These are phyloP conservation scores for Pulveroboletus sp. DNA, from an alignment of 768 basidiomycete genomes.

Conservation along the genomic window DNA sequence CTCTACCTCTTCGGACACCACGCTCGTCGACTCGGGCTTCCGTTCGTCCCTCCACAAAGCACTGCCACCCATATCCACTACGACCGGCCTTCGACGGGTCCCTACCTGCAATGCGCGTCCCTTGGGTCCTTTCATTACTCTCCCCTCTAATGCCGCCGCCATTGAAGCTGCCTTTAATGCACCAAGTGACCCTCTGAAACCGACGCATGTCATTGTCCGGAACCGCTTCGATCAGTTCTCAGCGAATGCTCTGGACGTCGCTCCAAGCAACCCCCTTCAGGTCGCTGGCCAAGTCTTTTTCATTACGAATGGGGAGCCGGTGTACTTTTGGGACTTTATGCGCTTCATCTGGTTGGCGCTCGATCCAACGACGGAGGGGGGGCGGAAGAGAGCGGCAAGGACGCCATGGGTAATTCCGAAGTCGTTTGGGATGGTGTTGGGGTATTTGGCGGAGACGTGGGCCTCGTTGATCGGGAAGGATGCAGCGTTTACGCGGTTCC, in stretches of 20 bases:
- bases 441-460: conserved; percentile 67
- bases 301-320: conserved; percentile 95
- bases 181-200: conserved; percentile 33
- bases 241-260: conserved; percentile 48
- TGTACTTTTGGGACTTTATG: conserved; percentile 94
- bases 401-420: conserved; percentile 49
- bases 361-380: conserved; percentile 41
- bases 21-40: conserved; percentile 39
- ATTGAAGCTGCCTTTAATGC: conserved; percentile 55
- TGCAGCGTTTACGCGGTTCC: conserved; percentile 80
- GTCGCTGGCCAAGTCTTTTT: conserved; percentile 94
- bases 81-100: conserved; percentile 58
- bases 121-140: conserved; percentile 72
- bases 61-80: conserved; percentile 57
- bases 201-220: conserved; percentile 56
- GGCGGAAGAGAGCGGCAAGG: conserved; percentile 40
- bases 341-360: conserved; percentile 74
- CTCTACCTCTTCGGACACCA: conserved; percentile 27
- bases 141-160: conserved; percentile 51
- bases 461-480: conserved; percentile 71
- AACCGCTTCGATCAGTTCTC: conserved; percentile 81
- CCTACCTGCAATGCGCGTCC: conserved; percentile 81
- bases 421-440: conserved; percentile 64
- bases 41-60: conserved; percentile 43
- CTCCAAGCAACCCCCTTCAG: conserved; percentile 54